These are phyloP conservation scores for Tetrahymena thermophila DNA, from an alignment of 73 alveolate genomes.

Conservation along the genomic window DNA sequence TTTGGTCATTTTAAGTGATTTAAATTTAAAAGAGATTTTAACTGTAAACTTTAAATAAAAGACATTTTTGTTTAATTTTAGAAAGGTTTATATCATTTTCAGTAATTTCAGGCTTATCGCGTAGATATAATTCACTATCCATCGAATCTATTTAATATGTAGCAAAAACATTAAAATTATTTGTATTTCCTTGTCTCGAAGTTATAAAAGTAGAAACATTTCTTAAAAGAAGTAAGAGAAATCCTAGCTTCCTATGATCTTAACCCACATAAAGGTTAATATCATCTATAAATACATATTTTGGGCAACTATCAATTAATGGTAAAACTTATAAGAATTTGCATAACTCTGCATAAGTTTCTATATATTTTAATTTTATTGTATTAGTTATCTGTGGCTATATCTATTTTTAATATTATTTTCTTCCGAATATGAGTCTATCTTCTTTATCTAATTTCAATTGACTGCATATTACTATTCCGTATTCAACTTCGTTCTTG, in stretches of 20 bases:
- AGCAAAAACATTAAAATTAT: background rate
- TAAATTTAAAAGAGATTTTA: background rate
- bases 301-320: background rate
- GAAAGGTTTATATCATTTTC: background rate
- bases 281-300: background rate
- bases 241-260: background rate
- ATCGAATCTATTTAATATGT: background rate
- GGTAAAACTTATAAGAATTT: background rate
- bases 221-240: background rate
- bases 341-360: background rate
- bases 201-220: background rate
- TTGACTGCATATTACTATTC: background rate
- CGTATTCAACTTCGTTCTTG: background rate
- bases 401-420: background rate
- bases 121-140: background rate
- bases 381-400: background rate
- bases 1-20: background rate
- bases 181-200: background rate
- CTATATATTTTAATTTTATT: background rate
- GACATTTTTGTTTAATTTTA: background rate
- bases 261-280: background rate
- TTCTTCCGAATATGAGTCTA: background rate
- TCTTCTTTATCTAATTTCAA: background rate
- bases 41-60: background rate
- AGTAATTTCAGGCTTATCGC: background rate